These are phyloP conservation scores for Diaporthe citri DNA, from an alignment of 2,329 filamentous ascomycete genomes.

Conservation along the genomic window DNA sequence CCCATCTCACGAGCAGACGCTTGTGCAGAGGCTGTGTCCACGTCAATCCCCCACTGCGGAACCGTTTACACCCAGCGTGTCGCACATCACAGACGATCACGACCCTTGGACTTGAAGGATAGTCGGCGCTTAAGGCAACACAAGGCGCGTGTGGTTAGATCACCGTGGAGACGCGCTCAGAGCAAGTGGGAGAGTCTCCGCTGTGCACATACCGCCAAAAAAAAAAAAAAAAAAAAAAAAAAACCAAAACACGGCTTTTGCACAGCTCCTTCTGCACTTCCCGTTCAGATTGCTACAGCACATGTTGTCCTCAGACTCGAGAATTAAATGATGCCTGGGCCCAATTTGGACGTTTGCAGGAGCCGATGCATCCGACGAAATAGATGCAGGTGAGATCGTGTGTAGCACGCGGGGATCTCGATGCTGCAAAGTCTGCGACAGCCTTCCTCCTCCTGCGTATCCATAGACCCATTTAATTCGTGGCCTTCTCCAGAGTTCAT, in stretches of 20 bases:
- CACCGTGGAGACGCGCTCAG: conserved; percentile 20
- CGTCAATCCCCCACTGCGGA: conserved; percentile 22
- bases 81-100: conserved; percentile 14
- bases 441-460: conserved; percentile 4
- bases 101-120: not conserved
- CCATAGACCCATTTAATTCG: conserved; percentile 32
- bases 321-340: not conserved
- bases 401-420: conserved; percentile 6
- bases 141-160: conserved; percentile 3
- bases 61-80: conserved; percentile 1
- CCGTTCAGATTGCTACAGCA: not conserved
- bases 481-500: conserved; percentile 23
- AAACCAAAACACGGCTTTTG: not conserved
- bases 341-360: not conserved
- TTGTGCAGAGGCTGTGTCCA: not conserved
- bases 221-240: not conserved
- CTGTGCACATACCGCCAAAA: not conserved
- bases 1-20: not conserved
- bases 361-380: conserved; percentile 8
- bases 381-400: conserved; percentile 19
- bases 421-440: conserved; percentile 13
- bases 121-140: not conserved
- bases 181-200: not conserved
- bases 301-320: not conserved
- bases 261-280: not conserved